A percentile compares a stretch with the other conserved stretches of the same genome.
phyloP scores from a whole-genome alignment of 768 basidiomycete species.

The Pisolithus marmoratus region DNA sequence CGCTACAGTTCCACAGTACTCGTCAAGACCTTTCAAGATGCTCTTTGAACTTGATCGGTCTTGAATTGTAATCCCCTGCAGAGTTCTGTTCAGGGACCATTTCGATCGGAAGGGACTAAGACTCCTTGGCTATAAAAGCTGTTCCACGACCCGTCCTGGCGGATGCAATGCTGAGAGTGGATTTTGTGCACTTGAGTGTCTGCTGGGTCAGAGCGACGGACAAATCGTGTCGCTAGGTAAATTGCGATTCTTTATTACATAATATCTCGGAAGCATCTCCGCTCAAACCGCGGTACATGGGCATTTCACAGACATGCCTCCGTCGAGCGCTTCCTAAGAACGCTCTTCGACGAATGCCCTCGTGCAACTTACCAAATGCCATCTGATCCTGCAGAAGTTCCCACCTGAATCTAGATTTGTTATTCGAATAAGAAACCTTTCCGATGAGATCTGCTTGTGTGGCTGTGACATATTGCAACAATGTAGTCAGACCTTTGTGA shows the following conservation, averaged over 20 bases:
- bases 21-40: too few species aligned
- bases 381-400: conserved; percentile 81
- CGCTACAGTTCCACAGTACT: too few species aligned
- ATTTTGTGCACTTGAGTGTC: conserved; percentile 18
- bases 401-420: conserved; percentile 94
- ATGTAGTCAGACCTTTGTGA: background rate
- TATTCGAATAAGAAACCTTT: conserved; percentile 80
- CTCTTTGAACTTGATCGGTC: too few species aligned
- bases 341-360: conserved; percentile 88
- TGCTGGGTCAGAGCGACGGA: conserved; percentile 1
- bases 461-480: conserved; percentile 28
- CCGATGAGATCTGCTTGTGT: conserved; percentile 58
- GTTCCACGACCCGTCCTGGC: conserved; percentile 24
- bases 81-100: too few species aligned
- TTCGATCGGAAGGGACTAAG: too few species aligned
- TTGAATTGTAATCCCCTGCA: too few species aligned
- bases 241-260: too few species aligned
- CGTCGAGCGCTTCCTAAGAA: conserved; percentile 62
- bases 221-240: too few species aligned
- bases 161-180: conserved; percentile 15
- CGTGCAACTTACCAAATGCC: conserved; percentile 95
- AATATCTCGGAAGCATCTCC: too few species aligned
- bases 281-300: too few species aligned
- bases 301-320: background rate
- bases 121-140: conserved; percentile 17